phyloP scores from a whole-genome alignment of 1,284 basidiomycete species.

The Ceratobasidium theobromae region DNA sequence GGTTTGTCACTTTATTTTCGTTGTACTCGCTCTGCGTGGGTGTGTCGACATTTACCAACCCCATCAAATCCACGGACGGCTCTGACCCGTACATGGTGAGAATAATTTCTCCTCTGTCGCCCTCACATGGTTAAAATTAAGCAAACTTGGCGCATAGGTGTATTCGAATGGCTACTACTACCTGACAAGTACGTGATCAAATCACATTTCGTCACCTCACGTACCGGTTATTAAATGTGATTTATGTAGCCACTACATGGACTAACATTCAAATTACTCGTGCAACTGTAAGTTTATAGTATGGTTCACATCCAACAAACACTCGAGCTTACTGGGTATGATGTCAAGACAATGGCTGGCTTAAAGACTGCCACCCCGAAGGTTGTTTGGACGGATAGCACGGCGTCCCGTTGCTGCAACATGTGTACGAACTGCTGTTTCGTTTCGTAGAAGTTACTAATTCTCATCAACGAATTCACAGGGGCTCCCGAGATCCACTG shows the following conservation, averaged over 20 bases:
- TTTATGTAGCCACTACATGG: slow-evolving; percentile 47
- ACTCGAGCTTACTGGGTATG: background rate
- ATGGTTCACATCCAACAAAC: too few relatives aligned
- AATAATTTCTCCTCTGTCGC: too few relatives aligned
- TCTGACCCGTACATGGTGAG: slow-evolving; percentile 46
- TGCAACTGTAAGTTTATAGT: slow-evolving; percentile 39
- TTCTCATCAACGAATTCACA: background rate
- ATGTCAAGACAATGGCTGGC: slow-evolving; percentile 42
- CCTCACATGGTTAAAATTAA: background rate
- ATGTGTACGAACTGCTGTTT: slow-evolving; percentile 40
- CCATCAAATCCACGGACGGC: slow-evolving; percentile 43
- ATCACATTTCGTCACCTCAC: background rate
- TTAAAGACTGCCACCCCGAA: slow-evolving; percentile 47
- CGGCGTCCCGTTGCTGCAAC: slow-evolving; percentile 47
- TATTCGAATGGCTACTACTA: slow-evolving; percentile 46
- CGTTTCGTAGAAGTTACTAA: background rate
- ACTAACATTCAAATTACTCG: slow-evolving; percentile 47
- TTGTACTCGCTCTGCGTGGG: background rate
- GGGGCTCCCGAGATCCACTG: slow-evolving; percentile 33
- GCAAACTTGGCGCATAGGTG: slow-evolving; percentile 37
- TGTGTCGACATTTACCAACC: slow-evolving; percentile 29
- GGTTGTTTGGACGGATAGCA: slow-evolving; percentile 45
- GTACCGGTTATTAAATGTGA: background rate
- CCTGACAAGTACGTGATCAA: slow-evolving; percentile 1
- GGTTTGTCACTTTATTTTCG: background rate